Percentiles rank a stretch among this genome's conserved stretches.
phyloP scores from a whole-genome alignment of 306 rosid species.

The Quercus gilva region DNA sequence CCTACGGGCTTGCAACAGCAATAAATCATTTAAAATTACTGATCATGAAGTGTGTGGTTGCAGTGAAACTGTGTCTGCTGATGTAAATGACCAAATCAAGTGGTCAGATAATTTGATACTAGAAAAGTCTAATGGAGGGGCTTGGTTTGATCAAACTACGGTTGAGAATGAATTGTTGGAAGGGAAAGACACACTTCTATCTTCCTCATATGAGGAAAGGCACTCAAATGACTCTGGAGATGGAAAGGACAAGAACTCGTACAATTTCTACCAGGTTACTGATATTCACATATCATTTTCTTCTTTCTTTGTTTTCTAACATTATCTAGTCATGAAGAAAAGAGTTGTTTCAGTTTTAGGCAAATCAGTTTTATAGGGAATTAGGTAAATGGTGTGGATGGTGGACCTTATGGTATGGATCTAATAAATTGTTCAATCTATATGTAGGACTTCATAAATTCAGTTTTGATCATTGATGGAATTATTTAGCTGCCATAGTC shows the following conservation, averaged over 20 bases:
- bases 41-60: slow-evolving; percentile 35
- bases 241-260: slow-evolving; percentile 57
- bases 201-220: slow-evolving; percentile 59
- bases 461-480: background rate
- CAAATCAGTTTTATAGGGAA: background rate
- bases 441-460: background rate
- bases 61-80: slow-evolving; percentile 38
- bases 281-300: slow-evolving; percentile 13
- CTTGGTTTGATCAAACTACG: slow-evolving; percentile 35
- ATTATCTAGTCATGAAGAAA: slow-evolving; percentile 4
- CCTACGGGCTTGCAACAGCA: slow-evolving; percentile 37
- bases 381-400: background rate
- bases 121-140: slow-evolving; percentile 38
- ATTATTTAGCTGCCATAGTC: background rate
- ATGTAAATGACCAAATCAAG: slow-evolving; percentile 35
- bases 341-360: background rate
- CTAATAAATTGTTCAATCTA: background rate
- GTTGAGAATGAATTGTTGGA: slow-evolving; percentile 41
- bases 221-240: slow-evolving; percentile 37
- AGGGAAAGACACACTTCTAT: slow-evolving; percentile 36
- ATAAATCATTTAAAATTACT: slow-evolving; percentile 24
- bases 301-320: slow-evolving; percentile 1
- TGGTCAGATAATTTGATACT: background rate
- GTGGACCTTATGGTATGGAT: background rate
- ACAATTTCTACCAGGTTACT: slow-evolving; percentile 85